Evolutionary conservation across 2,329 filamentous ascomycete genomes (phyloP).

Genomic region (Pseudogymnoascus sp.): DNA sequence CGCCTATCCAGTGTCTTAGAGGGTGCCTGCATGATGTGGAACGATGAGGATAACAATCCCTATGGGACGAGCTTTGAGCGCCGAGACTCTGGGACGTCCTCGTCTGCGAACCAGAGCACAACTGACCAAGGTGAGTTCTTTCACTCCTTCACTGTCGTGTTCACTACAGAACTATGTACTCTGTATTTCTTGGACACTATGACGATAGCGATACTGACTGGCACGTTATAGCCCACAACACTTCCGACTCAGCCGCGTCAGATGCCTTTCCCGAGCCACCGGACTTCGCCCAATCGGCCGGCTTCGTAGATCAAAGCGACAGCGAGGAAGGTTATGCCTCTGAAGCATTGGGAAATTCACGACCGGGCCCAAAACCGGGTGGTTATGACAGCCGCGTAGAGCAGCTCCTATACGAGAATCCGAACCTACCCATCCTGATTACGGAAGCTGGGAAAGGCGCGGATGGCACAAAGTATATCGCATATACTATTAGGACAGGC

Average conservation of each 20-base stretch:
- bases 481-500: constrained; percentile 92
- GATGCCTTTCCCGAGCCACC: constrained; percentile 47
- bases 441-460: constrained; percentile 91
- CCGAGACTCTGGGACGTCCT: constrained; percentile 69
- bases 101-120: constrained; percentile 56
- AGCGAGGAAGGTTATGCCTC: constrained; percentile 42
- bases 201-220: constrained; percentile 37
- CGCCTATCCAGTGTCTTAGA: background rate
- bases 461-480: constrained; percentile 89
- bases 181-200: constrained; percentile 30
- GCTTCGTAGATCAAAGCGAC: constrained; percentile 27
- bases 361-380: constrained; percentile 64
- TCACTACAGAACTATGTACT: constrained; percentile 31
- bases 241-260: constrained; percentile 62
- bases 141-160: constrained; percentile 12
- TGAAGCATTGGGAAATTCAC: constrained; percentile 35
- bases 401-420: constrained; percentile 94
- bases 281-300: constrained; percentile 16
- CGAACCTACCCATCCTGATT: constrained; percentile 81
- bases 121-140: constrained; percentile 45
- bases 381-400: constrained; percentile 94
- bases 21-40: constrained; percentile 66
- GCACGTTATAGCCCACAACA: constrained; percentile 45
- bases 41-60: constrained; percentile 98
- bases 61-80: constrained; percentile 88